Evolutionary conservation across 306 rosid genomes (phyloP).

Genomic region (Fragaria iinumae): DNA sequence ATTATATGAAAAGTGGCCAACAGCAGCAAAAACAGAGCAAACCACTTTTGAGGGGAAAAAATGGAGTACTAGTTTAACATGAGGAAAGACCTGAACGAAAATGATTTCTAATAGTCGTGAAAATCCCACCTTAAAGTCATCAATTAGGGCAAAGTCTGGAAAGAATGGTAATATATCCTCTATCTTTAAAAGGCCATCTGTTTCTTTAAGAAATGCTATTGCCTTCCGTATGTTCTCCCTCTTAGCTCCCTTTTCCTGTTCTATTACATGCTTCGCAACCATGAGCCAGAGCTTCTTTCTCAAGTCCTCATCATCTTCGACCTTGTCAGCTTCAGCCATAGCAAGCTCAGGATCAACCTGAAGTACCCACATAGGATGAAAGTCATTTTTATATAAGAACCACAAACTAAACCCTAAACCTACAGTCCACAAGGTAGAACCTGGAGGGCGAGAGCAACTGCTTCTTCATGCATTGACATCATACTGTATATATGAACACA

Average conservation of each 20-base stretch:
- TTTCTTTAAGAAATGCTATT: slow-evolving; percentile 98
- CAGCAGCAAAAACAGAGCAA: not conserved
- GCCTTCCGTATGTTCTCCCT: slow-evolving; percentile 97
- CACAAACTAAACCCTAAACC: not conserved
- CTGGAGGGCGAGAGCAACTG: slow-evolving; percentile 98
- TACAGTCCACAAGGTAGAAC: slow-evolving; percentile 35
- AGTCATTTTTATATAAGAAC: not conserved
- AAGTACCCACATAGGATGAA: slow-evolving; percentile 27
- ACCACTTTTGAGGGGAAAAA: not conserved
- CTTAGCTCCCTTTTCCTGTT: slow-evolving; percentile 93
- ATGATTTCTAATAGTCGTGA: slow-evolving; percentile 1
- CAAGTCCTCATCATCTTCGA: slow-evolving; percentile 95
- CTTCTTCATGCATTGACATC: slow-evolving; percentile 99
- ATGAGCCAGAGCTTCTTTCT: slow-evolving; percentile 99
- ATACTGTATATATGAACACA: slow-evolving; percentile 99
- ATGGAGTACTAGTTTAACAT: not conserved
- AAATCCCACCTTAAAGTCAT: slow-evolving; percentile 82
- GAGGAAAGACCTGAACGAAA: slow-evolving; percentile 6
- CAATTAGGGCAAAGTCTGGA: slow-evolving; percentile 94
- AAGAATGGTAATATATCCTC: slow-evolving; percentile 96
- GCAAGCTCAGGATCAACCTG: slow-evolving; percentile 99
- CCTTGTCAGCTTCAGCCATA: slow-evolving; percentile 99
- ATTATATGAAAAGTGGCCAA: not conserved
- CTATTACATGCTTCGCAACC: slow-evolving; percentile 96
- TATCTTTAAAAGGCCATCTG: slow-evolving; percentile 91